Base-by-base conservation (phyloP, 139 green algal genomes). In the Coelastrella sp. region DNA sequence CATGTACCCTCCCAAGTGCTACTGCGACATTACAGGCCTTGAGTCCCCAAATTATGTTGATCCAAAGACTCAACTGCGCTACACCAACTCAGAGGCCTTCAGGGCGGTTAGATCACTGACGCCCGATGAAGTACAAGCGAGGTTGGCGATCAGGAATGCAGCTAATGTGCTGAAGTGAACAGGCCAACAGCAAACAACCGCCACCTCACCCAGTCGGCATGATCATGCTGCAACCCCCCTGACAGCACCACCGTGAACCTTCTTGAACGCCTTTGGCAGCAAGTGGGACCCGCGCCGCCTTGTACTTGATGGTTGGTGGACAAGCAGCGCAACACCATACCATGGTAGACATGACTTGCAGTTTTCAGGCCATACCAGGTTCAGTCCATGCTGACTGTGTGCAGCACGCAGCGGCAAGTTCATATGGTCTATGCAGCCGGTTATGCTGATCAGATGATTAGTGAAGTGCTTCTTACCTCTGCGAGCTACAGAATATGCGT, bases 21-120 rank as follows among this genome's bases (percentile, higher is more conserved):
- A 96, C 94, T 96, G 94, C 83, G 94, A 96, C 70, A 85, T 96
- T 19, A 96, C 93, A 20, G 94, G 94, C 57, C 90, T 89, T 59
- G 87, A 93, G 87, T 93, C 93, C 9, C 87, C 91, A 6, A 61
- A 24, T 8, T 96, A 96, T 83, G 89, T 84, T 22, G 94, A 96
- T 58, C 94, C 94, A 1, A 93, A 92, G 76, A 96, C 92, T 10
- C 90, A 94, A 82, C 81, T 96, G 90, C 90, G 90, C 63, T 96
- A 95, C 63, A 83, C 85, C 76, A 94, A 65, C 14, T 61, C 90
- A 14, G 88, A 92, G 15, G 76, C 90, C 6, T 94, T 93, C 78
- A 25, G n/a, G 11, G 57, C 70, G 20, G 76, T 90, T 7, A 61
- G 93, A 7, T 91, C 59, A 19, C 79, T 95, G 15, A 84, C 91